Evolutionary conservation across 176 grass and related monocot genomes (phyloP).

Genomic region (Musa schizocarpa): DNA sequence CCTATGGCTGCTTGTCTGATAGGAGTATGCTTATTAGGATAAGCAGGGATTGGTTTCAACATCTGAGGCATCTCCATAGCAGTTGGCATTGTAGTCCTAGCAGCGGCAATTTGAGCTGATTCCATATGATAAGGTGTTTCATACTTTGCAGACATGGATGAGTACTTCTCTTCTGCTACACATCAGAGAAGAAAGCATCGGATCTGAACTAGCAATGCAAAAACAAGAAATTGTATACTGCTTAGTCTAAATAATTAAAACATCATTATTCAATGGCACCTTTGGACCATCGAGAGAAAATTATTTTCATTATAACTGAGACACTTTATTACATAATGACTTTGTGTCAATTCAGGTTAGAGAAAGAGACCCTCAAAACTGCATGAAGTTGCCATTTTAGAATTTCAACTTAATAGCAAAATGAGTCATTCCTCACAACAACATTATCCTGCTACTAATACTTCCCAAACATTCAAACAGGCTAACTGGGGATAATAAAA

Average conservation of each 20-base stretch:
- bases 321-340: too few species aligned
- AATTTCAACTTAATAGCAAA: background rate
- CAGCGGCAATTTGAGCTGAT: slow-evolving; percentile 41
- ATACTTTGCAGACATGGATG: slow-evolving; percentile 40
- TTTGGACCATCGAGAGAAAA: too few species aligned
- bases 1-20: slow-evolving; percentile 30
- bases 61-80: slow-evolving; percentile 36
- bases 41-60: slow-evolving; percentile 40
- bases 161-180: slow-evolving; percentile 51
- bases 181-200: background rate
- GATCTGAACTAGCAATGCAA: background rate
- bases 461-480: background rate
- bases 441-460: background rate
- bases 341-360: too few species aligned
- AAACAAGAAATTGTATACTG: background rate
- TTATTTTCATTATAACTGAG: too few species aligned
- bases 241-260: slow-evolving; percentile 1
- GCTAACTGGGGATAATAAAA: background rate
- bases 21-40: slow-evolving; percentile 45
- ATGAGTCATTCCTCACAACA: background rate
- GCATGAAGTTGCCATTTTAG: background rate
- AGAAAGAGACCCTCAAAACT: too few species aligned
- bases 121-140: slow-evolving; percentile 41
- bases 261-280: background rate
- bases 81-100: slow-evolving; percentile 24